phyloP scores from a whole-genome alignment of 257 asterid genomes.

The Buddleja alternifolia region DNA sequence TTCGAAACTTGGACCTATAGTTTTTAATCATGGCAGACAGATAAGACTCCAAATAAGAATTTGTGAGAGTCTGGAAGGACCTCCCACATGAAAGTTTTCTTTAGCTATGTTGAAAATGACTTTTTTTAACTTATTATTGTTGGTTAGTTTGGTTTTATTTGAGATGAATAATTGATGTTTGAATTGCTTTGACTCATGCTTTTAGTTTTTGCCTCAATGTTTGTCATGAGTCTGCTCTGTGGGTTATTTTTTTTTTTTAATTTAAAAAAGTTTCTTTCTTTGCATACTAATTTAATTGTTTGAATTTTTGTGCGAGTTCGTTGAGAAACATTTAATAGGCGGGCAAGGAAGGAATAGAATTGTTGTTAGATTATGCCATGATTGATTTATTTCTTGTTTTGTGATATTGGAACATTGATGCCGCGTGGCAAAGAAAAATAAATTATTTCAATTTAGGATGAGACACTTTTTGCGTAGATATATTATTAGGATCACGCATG shows the following conservation, averaged over 20 bases:
- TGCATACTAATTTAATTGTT: neutral
- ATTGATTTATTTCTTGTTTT: neutral
- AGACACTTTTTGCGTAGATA: neutral
- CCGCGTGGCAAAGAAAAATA: neutral
- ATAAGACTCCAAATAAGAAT: too few species aligned
- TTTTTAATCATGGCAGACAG: too few species aligned
- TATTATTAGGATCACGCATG: constrained; percentile 2
- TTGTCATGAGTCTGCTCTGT: neutral
- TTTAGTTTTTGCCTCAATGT: neutral
- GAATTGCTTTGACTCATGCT: constrained; percentile 8
- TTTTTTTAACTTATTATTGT: neutral
- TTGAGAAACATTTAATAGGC: neutral
- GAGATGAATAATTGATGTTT: constrained; percentile 6
- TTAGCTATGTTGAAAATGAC: constrained; percentile 2
- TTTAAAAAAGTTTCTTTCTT: constrained; percentile 10
- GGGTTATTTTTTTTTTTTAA: constrained; percentile 11
- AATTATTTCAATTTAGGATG: neutral
- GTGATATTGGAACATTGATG: constrained; percentile 7
- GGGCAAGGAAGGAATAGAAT: neutral
- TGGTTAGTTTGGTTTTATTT: constrained; percentile 24
- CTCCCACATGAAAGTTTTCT: too few species aligned
- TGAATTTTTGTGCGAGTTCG: neutral
- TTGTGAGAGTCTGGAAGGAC: too few species aligned
- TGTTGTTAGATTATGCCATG: constrained; percentile 3
- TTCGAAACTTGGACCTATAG: too few species aligned